A percentile compares a stretch with the other conserved stretches of the same genome.
Evolutionary conservation across 495 filamentous ascomycete genomes (phyloP).

Genomic region (Bathelium albidoporum): DNA sequence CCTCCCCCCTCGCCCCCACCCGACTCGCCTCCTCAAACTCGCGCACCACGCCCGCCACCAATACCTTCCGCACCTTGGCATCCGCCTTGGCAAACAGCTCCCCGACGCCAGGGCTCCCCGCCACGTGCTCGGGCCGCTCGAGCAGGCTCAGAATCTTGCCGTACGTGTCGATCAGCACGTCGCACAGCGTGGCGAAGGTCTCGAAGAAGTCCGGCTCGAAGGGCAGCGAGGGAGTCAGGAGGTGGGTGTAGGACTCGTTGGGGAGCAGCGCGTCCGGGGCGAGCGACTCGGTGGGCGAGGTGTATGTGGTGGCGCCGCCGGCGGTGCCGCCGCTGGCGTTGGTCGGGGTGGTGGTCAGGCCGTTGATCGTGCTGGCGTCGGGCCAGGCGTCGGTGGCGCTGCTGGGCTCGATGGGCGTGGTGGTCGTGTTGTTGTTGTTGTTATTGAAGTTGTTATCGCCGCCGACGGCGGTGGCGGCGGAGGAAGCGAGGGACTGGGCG

Average conservation of each 20-base stretch:
- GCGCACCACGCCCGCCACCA: slow-evolving; percentile 71
- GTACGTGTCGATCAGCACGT: slow-evolving; percentile 90
- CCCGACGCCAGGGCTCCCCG: slow-evolving; percentile 37
- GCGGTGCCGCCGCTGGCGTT: slow-evolving; percentile 8
- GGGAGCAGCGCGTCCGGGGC: slow-evolving; percentile 18
- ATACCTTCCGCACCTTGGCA: slow-evolving; percentile 68
- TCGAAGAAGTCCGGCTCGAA: slow-evolving; percentile 98
- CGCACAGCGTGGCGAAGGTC: slow-evolving; percentile 93
- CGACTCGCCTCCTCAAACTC: slow-evolving; percentile 89
- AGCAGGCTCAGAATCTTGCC: slow-evolving; percentile 63
- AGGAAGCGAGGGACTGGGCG: slow-evolving; percentile 44
- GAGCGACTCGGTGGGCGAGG: background rate
- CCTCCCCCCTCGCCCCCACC: slow-evolving; percentile 61
- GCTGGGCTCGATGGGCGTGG: background rate
- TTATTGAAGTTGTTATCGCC: slow-evolving; percentile 27
- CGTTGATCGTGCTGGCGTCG: slow-evolving; percentile 3
- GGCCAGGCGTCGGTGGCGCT: slow-evolving; percentile 13
- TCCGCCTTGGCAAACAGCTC: slow-evolving; percentile 90
- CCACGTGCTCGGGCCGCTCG: slow-evolving; percentile 45
- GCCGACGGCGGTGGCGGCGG: slow-evolving; percentile 29
- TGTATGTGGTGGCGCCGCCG: background rate
- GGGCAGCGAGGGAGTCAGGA: slow-evolving; percentile 82
- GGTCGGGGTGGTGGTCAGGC: slow-evolving; percentile 7
- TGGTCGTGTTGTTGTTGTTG: background rate
- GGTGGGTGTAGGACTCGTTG: slow-evolving; percentile 76